Conservation (phyloP, 208 protist species). For the Plasmodiophora brassicae region DNA sequence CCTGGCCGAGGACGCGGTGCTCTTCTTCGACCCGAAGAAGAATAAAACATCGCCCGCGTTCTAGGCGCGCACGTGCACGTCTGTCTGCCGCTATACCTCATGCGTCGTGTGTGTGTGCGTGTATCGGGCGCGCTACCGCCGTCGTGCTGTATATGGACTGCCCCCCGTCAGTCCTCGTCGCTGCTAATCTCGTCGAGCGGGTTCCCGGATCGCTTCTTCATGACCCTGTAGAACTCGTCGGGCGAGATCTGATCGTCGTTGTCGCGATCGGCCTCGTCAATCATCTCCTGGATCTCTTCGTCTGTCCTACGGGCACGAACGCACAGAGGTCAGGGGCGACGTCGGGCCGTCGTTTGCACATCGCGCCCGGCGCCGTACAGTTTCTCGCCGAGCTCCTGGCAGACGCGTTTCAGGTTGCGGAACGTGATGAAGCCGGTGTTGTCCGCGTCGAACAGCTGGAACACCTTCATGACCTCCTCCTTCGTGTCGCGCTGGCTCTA, state of each 20-base stretch:
- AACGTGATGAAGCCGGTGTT: conserved; percentile 62
- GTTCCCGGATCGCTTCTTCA: conserved; percentile 57
- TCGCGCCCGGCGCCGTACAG: too few relatives aligned
- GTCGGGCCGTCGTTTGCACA: too few relatives aligned
- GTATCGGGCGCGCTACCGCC: too few relatives aligned
- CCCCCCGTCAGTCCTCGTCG: conserved; percentile 41
- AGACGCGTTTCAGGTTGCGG: conserved; percentile 58
- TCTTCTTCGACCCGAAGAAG: not conserved
- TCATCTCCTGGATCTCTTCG: conserved; percentile 62
- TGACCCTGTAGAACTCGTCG: conserved; percentile 60
- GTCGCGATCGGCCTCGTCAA: conserved; percentile 65
- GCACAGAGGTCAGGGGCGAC: too few relatives aligned
- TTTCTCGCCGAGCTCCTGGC: conserved; percentile 62
- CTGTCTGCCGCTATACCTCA: too few relatives aligned
- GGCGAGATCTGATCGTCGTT: conserved; percentile 57
- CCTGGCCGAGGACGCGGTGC: not conserved
- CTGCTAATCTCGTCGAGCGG: conserved; percentile 49
- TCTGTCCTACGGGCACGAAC: conserved; percentile 44
- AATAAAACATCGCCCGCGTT: conserved; percentile 18
- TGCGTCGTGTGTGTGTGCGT: too few relatives aligned
- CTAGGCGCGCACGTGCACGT: too few relatives aligned
- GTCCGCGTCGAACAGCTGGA: conserved; percentile 64
- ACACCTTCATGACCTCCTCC: conserved; percentile 64
- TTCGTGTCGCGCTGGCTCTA: conserved; percentile 53
- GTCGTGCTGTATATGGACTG: too few relatives aligned